Evolutionary conservation across 2,329 filamentous ascomycete genomes (phyloP).

Genomic region (Cladosporium sphaerospermum): DNA sequence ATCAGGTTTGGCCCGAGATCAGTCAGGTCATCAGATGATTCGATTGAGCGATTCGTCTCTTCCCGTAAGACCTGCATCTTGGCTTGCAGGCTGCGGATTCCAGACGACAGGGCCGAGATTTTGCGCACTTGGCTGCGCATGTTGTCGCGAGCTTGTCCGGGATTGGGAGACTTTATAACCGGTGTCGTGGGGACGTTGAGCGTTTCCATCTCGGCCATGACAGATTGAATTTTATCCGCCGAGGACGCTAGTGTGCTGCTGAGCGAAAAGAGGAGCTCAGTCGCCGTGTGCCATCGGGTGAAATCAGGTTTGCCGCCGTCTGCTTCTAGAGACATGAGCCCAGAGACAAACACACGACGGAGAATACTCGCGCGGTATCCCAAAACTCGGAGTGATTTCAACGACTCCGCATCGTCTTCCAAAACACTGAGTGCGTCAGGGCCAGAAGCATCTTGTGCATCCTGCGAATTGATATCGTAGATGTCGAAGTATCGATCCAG

Average conservation of each 20-base stretch:
- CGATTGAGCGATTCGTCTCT: slow-evolving; percentile 73
- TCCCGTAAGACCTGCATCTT: slow-evolving; percentile 90
- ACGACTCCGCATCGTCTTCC: slow-evolving; percentile 66
- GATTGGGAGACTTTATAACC: slow-evolving; percentile 55
- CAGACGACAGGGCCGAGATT: slow-evolving; percentile 79
- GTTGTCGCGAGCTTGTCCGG: slow-evolving; percentile 67
- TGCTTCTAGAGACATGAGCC: slow-evolving; percentile 79
- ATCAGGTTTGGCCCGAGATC: slow-evolving; percentile 75
- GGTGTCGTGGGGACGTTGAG: slow-evolving; percentile 46
- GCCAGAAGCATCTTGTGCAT: slow-evolving; percentile 48
- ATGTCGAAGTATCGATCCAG: slow-evolving; percentile 85
- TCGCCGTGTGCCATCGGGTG: slow-evolving; percentile 68
- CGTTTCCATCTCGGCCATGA: slow-evolving; percentile 71
- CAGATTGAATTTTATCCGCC: slow-evolving; percentile 59
- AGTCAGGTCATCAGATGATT: slow-evolving; percentile 52
- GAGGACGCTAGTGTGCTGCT: slow-evolving; percentile 56
- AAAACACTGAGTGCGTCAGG: slow-evolving; percentile 44
- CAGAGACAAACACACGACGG: slow-evolving; percentile 80
- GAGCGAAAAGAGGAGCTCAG: slow-evolving; percentile 65
- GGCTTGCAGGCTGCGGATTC: slow-evolving; percentile 85
- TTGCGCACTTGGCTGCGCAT: slow-evolving; percentile 83
- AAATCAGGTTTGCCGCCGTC: slow-evolving; percentile 72
- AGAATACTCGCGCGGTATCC: slow-evolving; percentile 69
- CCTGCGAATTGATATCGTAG: slow-evolving; percentile 44
- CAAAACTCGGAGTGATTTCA: slow-evolving; percentile 66